phyloP scores from a whole-genome alignment of 2,329 filamentous ascomycete species.

The Colletotrichum aenigma region DNA sequence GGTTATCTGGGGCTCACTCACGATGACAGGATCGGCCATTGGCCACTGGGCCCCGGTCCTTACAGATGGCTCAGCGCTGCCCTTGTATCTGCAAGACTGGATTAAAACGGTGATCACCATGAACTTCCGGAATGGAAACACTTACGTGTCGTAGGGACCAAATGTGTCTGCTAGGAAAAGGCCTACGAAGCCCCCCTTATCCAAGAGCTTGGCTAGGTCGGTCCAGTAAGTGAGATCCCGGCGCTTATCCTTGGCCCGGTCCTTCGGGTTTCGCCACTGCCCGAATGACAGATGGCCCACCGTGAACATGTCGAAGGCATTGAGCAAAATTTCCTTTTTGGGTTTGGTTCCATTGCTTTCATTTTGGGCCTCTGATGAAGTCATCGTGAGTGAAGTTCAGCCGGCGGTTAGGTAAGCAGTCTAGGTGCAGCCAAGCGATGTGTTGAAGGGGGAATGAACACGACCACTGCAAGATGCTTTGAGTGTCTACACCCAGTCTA shows the following conservation, averaged over 20 bases:
- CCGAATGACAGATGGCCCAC: constrained; percentile 2
- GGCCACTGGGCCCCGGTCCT: constrained; percentile 68
- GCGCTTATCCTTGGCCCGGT: constrained; percentile 2
- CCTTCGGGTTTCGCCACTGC: constrained; percentile 7
- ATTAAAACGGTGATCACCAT: not conserved
- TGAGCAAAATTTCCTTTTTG: not conserved
- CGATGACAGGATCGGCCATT: constrained; percentile 67
- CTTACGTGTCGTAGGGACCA: constrained; percentile 66
- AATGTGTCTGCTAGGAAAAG: constrained; percentile 64
- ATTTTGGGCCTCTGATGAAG: not conserved
- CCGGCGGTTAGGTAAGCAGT: fast-evolving
- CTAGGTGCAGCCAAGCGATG: not conserved
- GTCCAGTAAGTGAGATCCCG: constrained; percentile 56
- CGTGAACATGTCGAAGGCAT: constrained; percentile 9
- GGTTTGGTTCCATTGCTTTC: not conserved
- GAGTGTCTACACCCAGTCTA: not conserved
- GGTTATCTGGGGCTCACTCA: constrained; percentile 26
- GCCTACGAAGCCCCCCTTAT: constrained; percentile 66
- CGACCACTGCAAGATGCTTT: not conserved
- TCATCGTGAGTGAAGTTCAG: not conserved
- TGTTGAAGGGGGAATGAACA: not conserved
- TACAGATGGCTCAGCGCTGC: constrained; percentile 59
- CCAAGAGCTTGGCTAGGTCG: constrained; percentile 65
- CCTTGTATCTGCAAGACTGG: constrained; percentile 31
- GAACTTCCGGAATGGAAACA: not conserved